phyloP scores from a whole-genome alignment of 2,329 filamentous ascomycete genomes.

The Pyrenochaeta sp. region DNA sequence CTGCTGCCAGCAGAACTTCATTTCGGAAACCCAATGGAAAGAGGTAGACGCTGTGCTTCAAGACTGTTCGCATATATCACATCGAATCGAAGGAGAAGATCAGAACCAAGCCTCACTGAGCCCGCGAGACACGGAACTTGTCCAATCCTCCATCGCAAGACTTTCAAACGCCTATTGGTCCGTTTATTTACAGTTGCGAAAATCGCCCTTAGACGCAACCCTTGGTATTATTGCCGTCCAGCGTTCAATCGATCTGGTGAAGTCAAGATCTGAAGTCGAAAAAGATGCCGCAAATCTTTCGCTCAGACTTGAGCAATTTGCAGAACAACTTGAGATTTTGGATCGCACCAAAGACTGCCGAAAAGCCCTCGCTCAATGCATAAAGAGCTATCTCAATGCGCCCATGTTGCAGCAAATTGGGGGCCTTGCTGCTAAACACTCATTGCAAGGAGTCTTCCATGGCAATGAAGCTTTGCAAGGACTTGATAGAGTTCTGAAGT shows the following conservation, averaged over 20 bases:
- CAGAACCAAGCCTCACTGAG: slow-evolving; percentile 7
- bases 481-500: slow-evolving; percentile 66
- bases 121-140: slow-evolving; percentile 15
- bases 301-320: slow-evolving; percentile 72
- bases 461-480: slow-evolving; percentile 58
- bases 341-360: slow-evolving; percentile 66
- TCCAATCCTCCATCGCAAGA: slow-evolving; percentile 59
- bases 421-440: slow-evolving; percentile 55
- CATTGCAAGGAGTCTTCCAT: slow-evolving; percentile 64
- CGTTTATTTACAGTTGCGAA: slow-evolving; percentile 62
- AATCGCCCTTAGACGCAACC: slow-evolving; percentile 53
- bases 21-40: slow-evolving; percentile 35
- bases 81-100: slow-evolving; percentile 29
- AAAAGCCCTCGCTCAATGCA: slow-evolving; percentile 66
- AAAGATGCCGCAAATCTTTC: slow-evolving; percentile 67
- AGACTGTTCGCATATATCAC: slow-evolving; percentile 39
- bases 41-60: slow-evolving; percentile 41
- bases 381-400: slow-evolving; percentile 66
- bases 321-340: slow-evolving; percentile 64
- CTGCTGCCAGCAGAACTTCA: slow-evolving; percentile 39
- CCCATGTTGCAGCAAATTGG: slow-evolving; percentile 65
- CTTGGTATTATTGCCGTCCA: slow-evolving; percentile 64
- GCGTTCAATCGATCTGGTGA: slow-evolving; percentile 69
- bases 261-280: slow-evolving; percentile 61
- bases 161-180: slow-evolving; percentile 76